Base-by-base conservation (phyloP, 139 green algal genomes). In the Tetraselmis chui region DNA sequence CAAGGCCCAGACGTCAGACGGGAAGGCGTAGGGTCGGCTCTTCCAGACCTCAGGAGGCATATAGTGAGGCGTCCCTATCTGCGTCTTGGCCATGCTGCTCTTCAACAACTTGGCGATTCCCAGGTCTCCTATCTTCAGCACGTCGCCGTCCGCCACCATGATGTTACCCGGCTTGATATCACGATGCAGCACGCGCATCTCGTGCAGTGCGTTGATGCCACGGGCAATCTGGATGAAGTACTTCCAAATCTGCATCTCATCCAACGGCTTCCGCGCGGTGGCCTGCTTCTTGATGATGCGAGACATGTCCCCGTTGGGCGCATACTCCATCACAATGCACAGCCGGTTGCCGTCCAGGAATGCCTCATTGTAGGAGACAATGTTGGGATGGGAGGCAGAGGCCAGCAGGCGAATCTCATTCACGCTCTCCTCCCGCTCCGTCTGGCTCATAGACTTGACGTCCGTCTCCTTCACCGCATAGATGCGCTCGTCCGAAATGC, bases 31-130 rank as follows among this genome's bases (percentile, higher is more conserved):
- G 32, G 93, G 92, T 79, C 91, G 79, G 77, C 87, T 91, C 28
- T 87, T 88, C 87, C 94, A 95, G 18, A 96, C 89, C 87, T 97
- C 94, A 26, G 94, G 94, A 0, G 93, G 89, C 93, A 97, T 97
- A 89, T 96, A 96, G 80, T 92, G 88, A 0, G 93, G 93, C 1
- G 93, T 97, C 59, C 94, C 91, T 28, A 94, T 94, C 85, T 94
- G 91, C 1, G 92, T 95, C 29, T 89, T 85, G 27, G 93, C 88
- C 59, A 94, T 88, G 59, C 90, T 91, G 31, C 85, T 83, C 82
- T 90, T 94, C 78, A 97, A 82, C 83, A 94, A 78, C 86, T 95
- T 95, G 23, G 91, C 90, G 58, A 97, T 92, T 23, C 94, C 94
- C 82, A 98, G 89, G 89, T 98, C 94, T 0, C 89, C 90, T 75